phyloP scores from a whole-genome alignment of 1,139 yeast species.

The Suhomyces panamericanus region DNA sequence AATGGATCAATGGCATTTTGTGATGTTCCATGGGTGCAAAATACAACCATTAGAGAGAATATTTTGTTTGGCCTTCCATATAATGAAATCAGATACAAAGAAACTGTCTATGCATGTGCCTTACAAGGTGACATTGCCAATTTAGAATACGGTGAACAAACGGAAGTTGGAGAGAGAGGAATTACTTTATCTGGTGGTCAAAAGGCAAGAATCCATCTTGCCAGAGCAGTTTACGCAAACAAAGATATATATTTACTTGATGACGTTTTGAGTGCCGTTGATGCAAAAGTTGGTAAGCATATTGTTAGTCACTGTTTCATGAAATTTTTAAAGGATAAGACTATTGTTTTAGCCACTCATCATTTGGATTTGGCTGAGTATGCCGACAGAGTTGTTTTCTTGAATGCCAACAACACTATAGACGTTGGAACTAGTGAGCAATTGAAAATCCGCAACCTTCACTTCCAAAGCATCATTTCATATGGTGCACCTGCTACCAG shows the following conservation, averaged over 20 bases:
- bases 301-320: slow-evolving; percentile 69
- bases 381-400: slow-evolving; percentile 70
- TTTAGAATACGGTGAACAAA: slow-evolving; percentile 38
- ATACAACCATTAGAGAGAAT: slow-evolving; percentile 74
- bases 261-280: slow-evolving; percentile 46
- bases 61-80: slow-evolving; percentile 60
- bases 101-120: slow-evolving; percentile 39
- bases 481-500: slow-evolving; percentile 30
- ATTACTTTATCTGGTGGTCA: slow-evolving; percentile 46
- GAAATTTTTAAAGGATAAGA: slow-evolving; percentile 56
- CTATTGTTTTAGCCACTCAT: slow-evolving; percentile 82
- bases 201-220: slow-evolving; percentile 44
- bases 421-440: slow-evolving; percentile 60
- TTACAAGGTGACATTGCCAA: slow-evolving; percentile 37
- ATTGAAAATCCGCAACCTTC: slow-evolving; percentile 43
- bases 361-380: slow-evolving; percentile 66
- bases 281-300: slow-evolving; percentile 67
- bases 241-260: slow-evolving; percentile 37
- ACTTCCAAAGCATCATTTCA: slow-evolving; percentile 53
- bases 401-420: slow-evolving; percentile 64
- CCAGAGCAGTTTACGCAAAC: slow-evolving; percentile 41
- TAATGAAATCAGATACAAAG: slow-evolving; percentile 47
- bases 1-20: slow-evolving; percentile 47
- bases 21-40: slow-evolving; percentile 77
- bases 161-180: slow-evolving; percentile 48